These are phyloP conservation scores for Lepidium africanum DNA, from an alignment of 345 rosid genomes.

Conservation along the genomic window DNA sequence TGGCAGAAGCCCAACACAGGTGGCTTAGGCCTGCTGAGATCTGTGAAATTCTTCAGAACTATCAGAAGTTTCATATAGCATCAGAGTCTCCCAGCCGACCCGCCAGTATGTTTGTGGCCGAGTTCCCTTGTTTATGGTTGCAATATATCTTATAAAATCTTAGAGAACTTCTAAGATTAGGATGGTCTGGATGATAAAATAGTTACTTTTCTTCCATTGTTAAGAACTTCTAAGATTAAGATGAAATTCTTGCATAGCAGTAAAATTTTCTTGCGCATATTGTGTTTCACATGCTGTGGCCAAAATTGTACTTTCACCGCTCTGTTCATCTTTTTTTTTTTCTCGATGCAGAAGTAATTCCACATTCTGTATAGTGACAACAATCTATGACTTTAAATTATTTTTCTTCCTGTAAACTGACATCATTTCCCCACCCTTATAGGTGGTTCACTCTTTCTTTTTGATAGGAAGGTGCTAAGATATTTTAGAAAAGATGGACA, in stretches of 20 bases:
- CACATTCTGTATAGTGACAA: not conserved
- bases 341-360: not conserved
- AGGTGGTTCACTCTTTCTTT: constrained; percentile 97
- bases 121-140: not conserved
- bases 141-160: not conserved
- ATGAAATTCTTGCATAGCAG: not conserved
- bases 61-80: constrained; percentile 64
- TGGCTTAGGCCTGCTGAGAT: constrained; percentile 97
- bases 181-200: not conserved
- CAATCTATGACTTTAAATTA: not conserved
- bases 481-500: constrained; percentile 94
- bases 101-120: constrained; percentile 48
- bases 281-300: not conserved
- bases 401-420: constrained; percentile 5
- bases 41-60: constrained; percentile 81
- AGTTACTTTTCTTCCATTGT: not conserved
- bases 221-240: not conserved
- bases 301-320: not conserved
- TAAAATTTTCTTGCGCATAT: not conserved
- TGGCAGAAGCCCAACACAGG: constrained; percentile 72
- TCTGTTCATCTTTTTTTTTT: not conserved
- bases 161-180: not conserved
- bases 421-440: constrained; percentile 18
- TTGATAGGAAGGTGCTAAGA: constrained; percentile 81
- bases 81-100: constrained; percentile 74